Percentiles rank a stretch among this genome's conserved stretches.
Conservation (phyloP, 257 asterid species). For the Anisodus acutangulus region DNA sequence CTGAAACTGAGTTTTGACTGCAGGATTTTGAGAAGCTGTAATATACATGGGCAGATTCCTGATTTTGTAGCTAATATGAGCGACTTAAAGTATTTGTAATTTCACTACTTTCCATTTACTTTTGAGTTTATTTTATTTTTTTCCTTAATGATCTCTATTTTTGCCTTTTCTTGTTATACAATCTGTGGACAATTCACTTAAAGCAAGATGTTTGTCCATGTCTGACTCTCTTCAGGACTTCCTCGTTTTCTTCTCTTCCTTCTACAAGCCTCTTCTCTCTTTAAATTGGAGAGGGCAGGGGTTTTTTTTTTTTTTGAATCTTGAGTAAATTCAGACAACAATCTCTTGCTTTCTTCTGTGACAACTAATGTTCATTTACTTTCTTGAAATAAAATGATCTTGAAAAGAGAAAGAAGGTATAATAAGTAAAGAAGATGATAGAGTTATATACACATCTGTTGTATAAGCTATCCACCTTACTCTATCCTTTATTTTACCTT, state of each 20-base stretch:
- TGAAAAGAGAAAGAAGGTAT: not conserved
- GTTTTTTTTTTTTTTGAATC: not conserved
- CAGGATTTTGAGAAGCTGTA: constrained; percentile 73
- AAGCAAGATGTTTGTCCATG: not conserved
- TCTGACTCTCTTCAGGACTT: not conserved
- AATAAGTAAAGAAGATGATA: not conserved
- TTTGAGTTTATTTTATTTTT: not conserved
- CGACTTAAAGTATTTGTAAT: constrained; percentile 44
- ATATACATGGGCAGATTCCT: constrained; percentile 55
- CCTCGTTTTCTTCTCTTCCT: not conserved
- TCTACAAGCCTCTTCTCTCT: not conserved
- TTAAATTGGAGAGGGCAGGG: not conserved
- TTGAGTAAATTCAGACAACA: not conserved
- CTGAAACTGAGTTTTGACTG: constrained; percentile 9
- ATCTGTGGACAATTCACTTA: not conserved
- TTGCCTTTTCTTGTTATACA: not conserved
- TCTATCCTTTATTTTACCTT: not conserved
- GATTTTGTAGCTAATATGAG: constrained; percentile 36
- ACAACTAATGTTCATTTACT: not conserved
- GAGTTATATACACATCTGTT: not conserved
- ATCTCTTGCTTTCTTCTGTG: not conserved
- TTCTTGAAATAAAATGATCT: constrained; percentile 3
- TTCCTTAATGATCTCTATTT: not conserved
- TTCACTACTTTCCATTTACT: constrained; percentile 11
- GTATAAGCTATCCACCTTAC: not conserved